Base-by-base conservation (phyloP, 2,329 filamentous ascomycete genomes). In the Phoma sp. region DNA sequence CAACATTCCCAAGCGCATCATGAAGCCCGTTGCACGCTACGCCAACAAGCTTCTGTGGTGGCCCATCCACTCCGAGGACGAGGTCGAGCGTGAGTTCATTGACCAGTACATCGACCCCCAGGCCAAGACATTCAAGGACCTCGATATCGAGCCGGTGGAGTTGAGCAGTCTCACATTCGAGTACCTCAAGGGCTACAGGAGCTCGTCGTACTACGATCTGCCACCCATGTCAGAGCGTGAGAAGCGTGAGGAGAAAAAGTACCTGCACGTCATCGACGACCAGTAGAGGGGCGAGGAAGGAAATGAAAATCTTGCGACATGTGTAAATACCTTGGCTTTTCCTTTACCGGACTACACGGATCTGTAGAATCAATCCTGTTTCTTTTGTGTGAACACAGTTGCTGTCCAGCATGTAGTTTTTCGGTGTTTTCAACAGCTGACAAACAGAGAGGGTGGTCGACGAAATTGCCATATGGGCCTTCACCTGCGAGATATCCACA, bases 221-320 rank as follows among this genome's bases (percentile, higher is more conserved):
- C 95, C 95, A 45, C 94, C 95, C 43, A 88, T 94, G 71, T 97
- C 94, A 31, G 94, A 97, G 81, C 90, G 89, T 77, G 95, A 99
- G 84, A 95, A 88, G 84, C 84, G 85, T 69, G 93, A 98, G 77
- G 93, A 98, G 79, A 95, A 88, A 85, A 95, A 97, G 83, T 99
- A 96, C 77, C 81, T 98, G 76, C 95, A 99, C 77, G 93, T 99
- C 56, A 64, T 76, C 45, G 74, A 76, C 37, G 71, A 76, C 60
- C 74, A 76, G 61, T 76, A 74, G 65, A 56, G 21, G 17, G 8
- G 15, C 19, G 25, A n/a, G 40, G 15, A 41, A 39, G 46, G 43
- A 48, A 46, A 49, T 50, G 37, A 44, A 57, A 55, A 61, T 55
- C 52, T 57, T 57, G 51, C 44, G 51, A 55, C 43, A 25, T 57